Percentiles rank a stretch among this genome's conserved stretches.
Conservation (phyloP, 345 rosid genomes). For the Angophora floribunda region DNA sequence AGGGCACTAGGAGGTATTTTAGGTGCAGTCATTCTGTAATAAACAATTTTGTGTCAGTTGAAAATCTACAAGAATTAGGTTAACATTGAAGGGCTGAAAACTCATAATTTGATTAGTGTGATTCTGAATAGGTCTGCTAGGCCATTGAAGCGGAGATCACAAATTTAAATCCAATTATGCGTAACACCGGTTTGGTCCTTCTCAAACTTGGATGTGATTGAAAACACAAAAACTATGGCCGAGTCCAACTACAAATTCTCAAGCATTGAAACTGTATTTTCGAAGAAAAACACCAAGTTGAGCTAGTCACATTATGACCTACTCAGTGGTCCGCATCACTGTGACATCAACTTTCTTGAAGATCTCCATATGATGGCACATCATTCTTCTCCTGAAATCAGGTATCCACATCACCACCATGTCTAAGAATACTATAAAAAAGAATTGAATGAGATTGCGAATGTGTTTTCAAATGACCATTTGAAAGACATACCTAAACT, state of each 20-base stretch:
- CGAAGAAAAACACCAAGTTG: neutral
- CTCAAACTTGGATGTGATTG: neutral
- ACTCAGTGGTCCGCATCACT: conserved; percentile 85
- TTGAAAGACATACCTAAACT: neutral
- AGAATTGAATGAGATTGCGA: neutral
- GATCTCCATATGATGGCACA: conserved; percentile 75
- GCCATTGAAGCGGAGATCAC: neutral
- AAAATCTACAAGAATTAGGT: neutral
- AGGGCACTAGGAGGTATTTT: neutral
- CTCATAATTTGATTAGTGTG: neutral
- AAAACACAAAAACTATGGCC: neutral
- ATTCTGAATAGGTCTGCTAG: neutral
- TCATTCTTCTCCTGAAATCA: conserved; percentile 55
- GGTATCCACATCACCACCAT: neutral
- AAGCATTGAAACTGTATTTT: neutral
- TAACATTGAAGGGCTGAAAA: neutral
- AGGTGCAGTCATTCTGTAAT: neutral
- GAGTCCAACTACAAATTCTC: neutral
- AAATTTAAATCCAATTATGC: neutral
- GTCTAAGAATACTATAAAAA: neutral
- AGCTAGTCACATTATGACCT: neutral
- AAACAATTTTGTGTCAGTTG: neutral
- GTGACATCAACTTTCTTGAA: conserved; percentile 79
- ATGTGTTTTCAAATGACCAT: neutral
- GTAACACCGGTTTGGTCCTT: neutral